Conservation (phyloP, 108 stramenopile species). For the Heterococcus sp. region DNA sequence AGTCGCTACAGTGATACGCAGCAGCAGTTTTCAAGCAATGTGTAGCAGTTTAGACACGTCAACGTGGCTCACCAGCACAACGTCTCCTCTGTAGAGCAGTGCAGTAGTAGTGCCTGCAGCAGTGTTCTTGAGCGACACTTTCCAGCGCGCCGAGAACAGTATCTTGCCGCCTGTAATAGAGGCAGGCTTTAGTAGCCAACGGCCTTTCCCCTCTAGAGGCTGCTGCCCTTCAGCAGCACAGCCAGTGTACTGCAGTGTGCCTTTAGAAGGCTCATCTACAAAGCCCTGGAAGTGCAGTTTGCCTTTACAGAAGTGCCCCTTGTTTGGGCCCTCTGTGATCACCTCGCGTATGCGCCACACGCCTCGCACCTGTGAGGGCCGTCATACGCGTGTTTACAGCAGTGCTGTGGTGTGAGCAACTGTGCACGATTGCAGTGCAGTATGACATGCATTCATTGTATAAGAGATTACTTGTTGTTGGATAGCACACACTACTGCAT, state of each 20-base stretch:
- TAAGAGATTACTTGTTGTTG: too few species aligned
- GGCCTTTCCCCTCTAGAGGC: not conserved
- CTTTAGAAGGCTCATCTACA: not conserved
- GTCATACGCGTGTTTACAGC: too few species aligned
- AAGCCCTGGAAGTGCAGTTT: not conserved
- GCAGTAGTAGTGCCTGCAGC: not conserved
- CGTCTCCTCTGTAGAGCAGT: not conserved
- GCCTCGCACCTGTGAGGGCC: too few species aligned
- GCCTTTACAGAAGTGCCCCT: not conserved
- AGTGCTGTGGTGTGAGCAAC: too few species aligned
- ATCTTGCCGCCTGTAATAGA: not conserved
- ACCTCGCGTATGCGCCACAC: not conserved
- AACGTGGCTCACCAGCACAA: too few species aligned
- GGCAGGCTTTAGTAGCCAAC: not conserved
- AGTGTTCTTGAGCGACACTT: too few species aligned
- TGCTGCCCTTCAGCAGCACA: not conserved
- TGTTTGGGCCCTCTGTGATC: not conserved
- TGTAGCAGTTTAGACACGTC: too few species aligned
- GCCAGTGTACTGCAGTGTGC: not conserved
- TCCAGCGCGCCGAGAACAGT: not conserved
- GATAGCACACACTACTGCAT: too few species aligned
- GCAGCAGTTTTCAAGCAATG: too few species aligned
- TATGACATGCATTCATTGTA: too few species aligned
- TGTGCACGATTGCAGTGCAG: too few species aligned
- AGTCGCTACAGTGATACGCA: too few species aligned